Evolutionary conservation across 129 eudicot genomes (phyloP).

Genomic region (Deinandra increscens): DNA sequence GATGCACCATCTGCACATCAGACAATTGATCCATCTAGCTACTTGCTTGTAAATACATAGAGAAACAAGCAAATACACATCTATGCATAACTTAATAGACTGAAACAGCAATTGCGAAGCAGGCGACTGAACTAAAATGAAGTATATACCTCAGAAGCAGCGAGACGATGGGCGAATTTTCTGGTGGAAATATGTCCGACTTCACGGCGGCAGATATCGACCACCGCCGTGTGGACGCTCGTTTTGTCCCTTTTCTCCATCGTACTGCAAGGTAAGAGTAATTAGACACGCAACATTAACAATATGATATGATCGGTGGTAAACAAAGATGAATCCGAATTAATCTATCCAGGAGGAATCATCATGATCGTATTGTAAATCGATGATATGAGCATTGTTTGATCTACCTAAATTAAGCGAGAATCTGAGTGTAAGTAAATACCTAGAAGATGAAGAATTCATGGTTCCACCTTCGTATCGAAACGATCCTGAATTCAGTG

Average conservation of each 20-base stretch:
- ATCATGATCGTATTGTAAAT: neutral
- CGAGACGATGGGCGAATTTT: conserved; percentile 65
- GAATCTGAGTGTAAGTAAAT: conserved; percentile 26
- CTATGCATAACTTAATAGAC: neutral
- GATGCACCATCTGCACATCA: neutral
- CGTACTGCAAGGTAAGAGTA: conserved; percentile 12
- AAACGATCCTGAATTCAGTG: conserved; percentile 17
- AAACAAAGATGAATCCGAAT: neutral
- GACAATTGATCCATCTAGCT: neutral
- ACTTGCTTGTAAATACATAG: neutral
- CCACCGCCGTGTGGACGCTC: conserved; percentile 45
- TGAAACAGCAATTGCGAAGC: neutral
- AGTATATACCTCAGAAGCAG: conserved; percentile 62
- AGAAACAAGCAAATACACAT: conserved; percentile 6
- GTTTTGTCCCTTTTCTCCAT: conserved; percentile 44
- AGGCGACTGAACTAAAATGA: neutral
- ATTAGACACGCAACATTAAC: conserved; percentile 14
- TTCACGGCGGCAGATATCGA: conserved; percentile 80
- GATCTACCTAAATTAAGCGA: neutral
- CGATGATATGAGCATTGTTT: neutral
- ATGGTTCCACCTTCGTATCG: neutral
- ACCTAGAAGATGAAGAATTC: conserved; percentile 24
- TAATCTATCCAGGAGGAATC: conserved; percentile 4
- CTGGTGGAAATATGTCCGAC: conserved; percentile 67
- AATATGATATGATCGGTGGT: neutral